Base-by-base conservation (phyloP, 331 rosid species). In the Rhamnella rubrinervis region DNA sequence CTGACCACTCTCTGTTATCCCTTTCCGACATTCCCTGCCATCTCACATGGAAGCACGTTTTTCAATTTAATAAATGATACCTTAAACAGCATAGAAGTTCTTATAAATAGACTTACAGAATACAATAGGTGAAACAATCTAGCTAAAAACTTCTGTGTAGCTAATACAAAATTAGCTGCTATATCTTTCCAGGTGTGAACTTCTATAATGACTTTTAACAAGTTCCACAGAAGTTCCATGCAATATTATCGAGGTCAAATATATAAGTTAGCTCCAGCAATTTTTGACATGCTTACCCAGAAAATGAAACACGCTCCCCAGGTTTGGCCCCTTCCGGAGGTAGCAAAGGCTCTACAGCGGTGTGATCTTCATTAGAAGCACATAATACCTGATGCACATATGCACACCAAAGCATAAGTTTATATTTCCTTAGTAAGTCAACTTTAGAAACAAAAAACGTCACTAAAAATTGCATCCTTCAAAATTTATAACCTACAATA, bases 281-380 rank as follows among this genome's bases (percentile, higher is more conserved):
- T 38, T 63, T 77, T 63, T 16, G 19, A 55, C 38, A 39, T 78
- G 28, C 81, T 73, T 79, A 95, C 99, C 96, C 97, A 5, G 82
- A 70, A 83, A 95, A 91, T 61, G 87, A 82, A 77, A 95, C 72
- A 8, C 74, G 86, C 57, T 95, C 99, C 81, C 99, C 97, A 38
- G 78, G 65, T 72, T 81, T 86, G 66, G 96, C 84, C 59, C 96
- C 97, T 82, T 89, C 88, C 13, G 99, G 96, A 72, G 99, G 97
- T 26, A 86, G 83, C 88, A 95, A 70, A 62, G 97, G 97, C 84
- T 95, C 99, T 26, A 95, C 97, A n/a, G n/a, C 21, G 17, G 93
- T 80, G 70, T 82, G 91, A 68, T 86, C 96, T 78, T 89, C 97
- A 63, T 70, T 87, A 44, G 97, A 91, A 77, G 97, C 97, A 79